Percentiles rank a stretch among this genome's conserved stretches.
These are phyloP conservation scores for Chenopodium quinoa DNA, from an alignment of 148 eudicot species.

Conservation along the genomic window DNA sequence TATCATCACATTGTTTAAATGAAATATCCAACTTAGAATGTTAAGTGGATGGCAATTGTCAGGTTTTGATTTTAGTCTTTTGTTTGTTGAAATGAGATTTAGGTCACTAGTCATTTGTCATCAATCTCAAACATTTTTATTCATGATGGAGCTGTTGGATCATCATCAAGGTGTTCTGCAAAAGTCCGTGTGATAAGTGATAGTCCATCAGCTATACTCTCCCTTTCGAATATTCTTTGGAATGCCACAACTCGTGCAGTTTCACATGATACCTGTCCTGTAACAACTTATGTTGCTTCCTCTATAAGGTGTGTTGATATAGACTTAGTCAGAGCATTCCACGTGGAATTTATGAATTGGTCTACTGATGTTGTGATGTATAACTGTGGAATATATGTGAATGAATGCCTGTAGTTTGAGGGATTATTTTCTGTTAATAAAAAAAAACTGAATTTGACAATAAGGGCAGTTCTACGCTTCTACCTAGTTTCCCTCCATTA, in stretches of 20 bases:
- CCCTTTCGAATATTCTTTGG: constrained; percentile 14
- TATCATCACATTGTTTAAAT: neutral
- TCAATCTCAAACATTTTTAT: constrained; percentile 11
- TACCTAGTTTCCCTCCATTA: neutral
- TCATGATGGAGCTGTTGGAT: constrained; percentile 18
- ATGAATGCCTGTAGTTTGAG: neutral
- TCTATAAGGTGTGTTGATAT: constrained; percentile 10
- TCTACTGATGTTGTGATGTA: neutral
- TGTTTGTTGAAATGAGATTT: neutral
- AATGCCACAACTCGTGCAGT: constrained; percentile 15
- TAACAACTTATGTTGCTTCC: constrained; percentile 10
- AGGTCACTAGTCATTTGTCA: constrained; percentile 18
- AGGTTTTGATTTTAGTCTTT: neutral
- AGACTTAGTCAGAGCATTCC: neutral
- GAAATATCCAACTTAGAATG: neutral
- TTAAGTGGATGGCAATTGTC: neutral
- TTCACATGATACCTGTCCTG: constrained; percentile 12
- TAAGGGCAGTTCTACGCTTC: too few species aligned
- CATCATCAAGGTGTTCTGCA: constrained; percentile 8
- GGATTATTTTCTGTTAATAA: neutral
- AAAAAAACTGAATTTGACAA: neutral
- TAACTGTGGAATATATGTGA: neutral
- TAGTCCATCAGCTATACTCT: constrained; percentile 12
- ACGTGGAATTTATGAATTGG: too few species aligned
- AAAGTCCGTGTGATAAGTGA: constrained; percentile 13